Base-by-base conservation (phyloP, 805 yeast species). In the Zygosaccharomyces kombuchaensis region DNA sequence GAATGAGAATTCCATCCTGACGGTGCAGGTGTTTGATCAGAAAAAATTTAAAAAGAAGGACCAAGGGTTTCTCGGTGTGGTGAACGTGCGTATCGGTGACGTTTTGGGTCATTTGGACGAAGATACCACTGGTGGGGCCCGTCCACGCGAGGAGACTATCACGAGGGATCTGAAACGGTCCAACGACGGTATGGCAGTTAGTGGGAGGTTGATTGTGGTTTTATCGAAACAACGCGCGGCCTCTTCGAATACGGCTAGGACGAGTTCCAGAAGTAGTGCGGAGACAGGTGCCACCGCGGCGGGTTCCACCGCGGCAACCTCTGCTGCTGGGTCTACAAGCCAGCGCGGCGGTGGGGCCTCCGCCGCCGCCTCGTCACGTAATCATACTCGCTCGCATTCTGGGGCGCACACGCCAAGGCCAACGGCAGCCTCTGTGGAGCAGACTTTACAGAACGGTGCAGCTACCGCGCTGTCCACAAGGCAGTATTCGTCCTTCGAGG, bases 31-130 rank as follows among this genome's bases (percentile, higher is more conserved):
- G 6, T 93, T 93, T 68, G 98, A 93, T 66, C 98, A 91, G 66
- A 90, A 89, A 66, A 93, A 93, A 68, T 93, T 93, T 72, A 93
- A 93, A 67, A 89, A 88, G 80, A 90, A 89, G 76, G 99, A 93
- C 65, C 99, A 93, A 68, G 99, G 99, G 4, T 93, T 93, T 58
- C 73, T 93, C 43, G 99, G 99, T 47, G 98, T 93, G 14, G 93
- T 93, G 50, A 93, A 93, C 65, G 78, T 93, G 43, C 76, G 95
- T 54, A 78, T 93, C 25, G 91, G 91, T 35, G 98, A 93, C 65
- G 88, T 87, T 23, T 36, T 66, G 39, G 65, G 67, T 5, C 63
- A 60, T 49, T 77, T 91, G 47, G 95, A 89, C 62, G 72, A 83
- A 44, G 70, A 69, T 34, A 69, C 69, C 10, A 51, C 45, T 56